A percentile compares a stretch with the other conserved stretches of the same genome.
phyloP scores from a whole-genome alignment of 2,329 filamentous ascomycete species.

The Thelonectria olida region DNA sequence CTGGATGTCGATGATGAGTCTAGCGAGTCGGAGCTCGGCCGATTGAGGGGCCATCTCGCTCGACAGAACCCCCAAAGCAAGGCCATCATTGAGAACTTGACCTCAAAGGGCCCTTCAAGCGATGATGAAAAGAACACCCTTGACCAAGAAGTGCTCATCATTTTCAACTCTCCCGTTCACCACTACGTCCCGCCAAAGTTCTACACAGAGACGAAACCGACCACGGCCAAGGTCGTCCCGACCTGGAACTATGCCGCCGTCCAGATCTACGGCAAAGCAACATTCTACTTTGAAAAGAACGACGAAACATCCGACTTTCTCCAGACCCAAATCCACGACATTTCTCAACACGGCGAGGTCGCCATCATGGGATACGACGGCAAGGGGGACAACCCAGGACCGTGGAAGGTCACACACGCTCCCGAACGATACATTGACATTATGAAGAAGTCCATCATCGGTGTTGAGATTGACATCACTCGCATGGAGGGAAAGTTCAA shows the following conservation, averaged over 20 bases:
- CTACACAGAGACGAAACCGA: conserved; percentile 72
- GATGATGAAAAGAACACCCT: conserved; percentile 39
- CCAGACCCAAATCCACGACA: conserved; percentile 58
- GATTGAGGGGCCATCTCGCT: conserved; percentile 69
- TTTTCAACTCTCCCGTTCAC: conserved; percentile 67
- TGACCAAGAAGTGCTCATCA: conserved; percentile 66
- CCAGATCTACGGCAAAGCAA: conserved; percentile 68
- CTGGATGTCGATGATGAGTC: conserved; percentile 58
- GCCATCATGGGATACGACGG: conserved; percentile 65
- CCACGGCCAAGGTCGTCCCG: conserved; percentile 71
- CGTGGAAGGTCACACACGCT: conserved; percentile 67
- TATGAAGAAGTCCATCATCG: conserved; percentile 66
- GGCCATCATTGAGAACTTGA: conserved; percentile 60
- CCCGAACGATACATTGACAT: conserved; percentile 64
- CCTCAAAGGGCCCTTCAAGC: conserved; percentile 15
- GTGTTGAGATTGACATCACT: conserved; percentile 66
- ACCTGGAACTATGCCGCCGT: conserved; percentile 77
- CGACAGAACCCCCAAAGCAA: conserved; percentile 71
- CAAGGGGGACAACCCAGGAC: conserved; percentile 40
- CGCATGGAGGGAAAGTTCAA: conserved; percentile 70
- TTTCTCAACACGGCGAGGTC: conserved; percentile 61
- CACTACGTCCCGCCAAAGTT: conserved; percentile 76
- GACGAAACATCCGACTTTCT: conserved; percentile 57
- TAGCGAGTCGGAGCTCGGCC: conserved; percentile 50
- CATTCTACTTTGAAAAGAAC: conserved; percentile 60